Conservation (phyloP, 2,329 filamentous ascomycete genomes). For the Pezicula neosporulosa region DNA sequence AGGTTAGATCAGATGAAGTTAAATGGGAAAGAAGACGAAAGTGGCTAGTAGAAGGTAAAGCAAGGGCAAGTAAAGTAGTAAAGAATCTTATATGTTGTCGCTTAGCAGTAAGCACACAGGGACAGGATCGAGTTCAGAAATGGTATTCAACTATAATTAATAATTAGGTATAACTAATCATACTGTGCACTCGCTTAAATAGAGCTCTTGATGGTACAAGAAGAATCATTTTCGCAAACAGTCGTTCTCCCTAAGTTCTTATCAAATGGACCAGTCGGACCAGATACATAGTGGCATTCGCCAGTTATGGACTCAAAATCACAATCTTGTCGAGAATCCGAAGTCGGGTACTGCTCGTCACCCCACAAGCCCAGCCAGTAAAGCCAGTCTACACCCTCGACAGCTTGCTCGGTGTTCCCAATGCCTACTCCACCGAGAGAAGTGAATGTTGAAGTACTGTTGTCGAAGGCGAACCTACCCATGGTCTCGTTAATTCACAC, state of each 20-base stretch:
- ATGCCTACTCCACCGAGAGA: slow-evolving; percentile 6
- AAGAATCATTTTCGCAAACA: slow-evolving; percentile 14
- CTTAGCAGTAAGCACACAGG: too few species aligned
- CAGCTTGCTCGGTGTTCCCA: slow-evolving; percentile 7
- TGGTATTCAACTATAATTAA: too few species aligned
- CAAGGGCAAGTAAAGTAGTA: too few species aligned
- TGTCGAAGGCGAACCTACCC: slow-evolving; percentile 14
- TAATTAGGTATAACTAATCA: too few species aligned
- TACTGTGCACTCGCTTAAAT: too few species aligned
- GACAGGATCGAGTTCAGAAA: too few species aligned
- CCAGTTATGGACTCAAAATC: slow-evolving; percentile 7
- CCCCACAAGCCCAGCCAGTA: slow-evolving; percentile 19
- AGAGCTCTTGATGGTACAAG: too few species aligned
- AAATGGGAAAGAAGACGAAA: too few species aligned
- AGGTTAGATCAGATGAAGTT: too few species aligned
- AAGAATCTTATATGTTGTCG: too few species aligned
- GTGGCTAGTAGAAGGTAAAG: too few species aligned
- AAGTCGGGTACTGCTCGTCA: slow-evolving; percentile 17
- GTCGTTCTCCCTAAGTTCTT: slow-evolving; percentile 20
- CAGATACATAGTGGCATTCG: slow-evolving; percentile 20
- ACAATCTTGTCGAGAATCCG: slow-evolving; percentile 17
- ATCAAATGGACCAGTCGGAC: slow-evolving; percentile 18
- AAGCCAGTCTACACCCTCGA: slow-evolving; percentile 15
- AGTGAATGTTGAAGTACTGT: slow-evolving; percentile 5
- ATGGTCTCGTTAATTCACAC: background rate